Conservation (phyloP, 2,329 filamentous ascomycete genomes). For the Aspergillus fumigatiaffinis region DNA sequence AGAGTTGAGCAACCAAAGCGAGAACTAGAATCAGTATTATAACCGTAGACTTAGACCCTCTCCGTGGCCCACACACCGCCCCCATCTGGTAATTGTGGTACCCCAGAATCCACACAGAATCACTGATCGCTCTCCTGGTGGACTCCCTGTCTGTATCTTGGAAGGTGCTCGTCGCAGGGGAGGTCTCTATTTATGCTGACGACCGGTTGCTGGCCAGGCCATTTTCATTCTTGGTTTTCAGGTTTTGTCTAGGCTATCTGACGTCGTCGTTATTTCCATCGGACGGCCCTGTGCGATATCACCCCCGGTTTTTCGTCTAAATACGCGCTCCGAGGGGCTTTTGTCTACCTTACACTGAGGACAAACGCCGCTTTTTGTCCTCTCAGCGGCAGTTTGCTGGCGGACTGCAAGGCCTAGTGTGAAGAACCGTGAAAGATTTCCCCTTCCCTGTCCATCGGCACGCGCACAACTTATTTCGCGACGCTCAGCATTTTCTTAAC, state of each 20-base stretch:
- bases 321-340: background rate
- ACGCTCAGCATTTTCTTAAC: background rate
- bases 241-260: background rate
- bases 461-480: background rate
- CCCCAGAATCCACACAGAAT: background rate
- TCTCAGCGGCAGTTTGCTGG: background rate
- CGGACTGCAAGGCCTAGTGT: background rate
- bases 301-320: background rate
- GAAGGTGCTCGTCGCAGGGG: background rate
- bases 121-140: background rate
- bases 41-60: no score
- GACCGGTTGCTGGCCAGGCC: background rate
- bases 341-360: background rate
- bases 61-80: background rate
- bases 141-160: background rate
- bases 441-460: background rate
- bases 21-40: background rate
- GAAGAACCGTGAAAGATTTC: background rate
- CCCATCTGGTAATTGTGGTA: background rate
- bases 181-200: background rate
- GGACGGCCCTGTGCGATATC: background rate
- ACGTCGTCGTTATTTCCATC: background rate
- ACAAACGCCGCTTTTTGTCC: background rate
- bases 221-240: background rate
- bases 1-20: background rate